Base-by-base conservation (phyloP, 768 basidiomycete genomes). In the Royoungia palumana region DNA sequence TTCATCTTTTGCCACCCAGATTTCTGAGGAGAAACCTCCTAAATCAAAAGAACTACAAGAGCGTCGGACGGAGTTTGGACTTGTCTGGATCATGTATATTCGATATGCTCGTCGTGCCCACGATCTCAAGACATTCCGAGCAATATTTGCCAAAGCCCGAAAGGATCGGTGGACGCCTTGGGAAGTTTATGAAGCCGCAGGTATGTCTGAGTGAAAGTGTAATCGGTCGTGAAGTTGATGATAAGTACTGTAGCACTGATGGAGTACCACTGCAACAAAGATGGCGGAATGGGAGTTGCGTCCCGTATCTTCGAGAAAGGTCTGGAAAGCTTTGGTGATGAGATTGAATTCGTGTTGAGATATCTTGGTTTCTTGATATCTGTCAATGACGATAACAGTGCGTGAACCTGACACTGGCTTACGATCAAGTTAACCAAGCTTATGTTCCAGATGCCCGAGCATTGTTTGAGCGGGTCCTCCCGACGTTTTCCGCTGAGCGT, bases 311-410 rank as follows among this genome's bases (percentile, higher is more conserved):
- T 95, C 63, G 94, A 97, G 68, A 87, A 89, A 56, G 96, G 94
- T 22, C 70, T 96, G 62, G 91, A 94, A 61, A 70, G 75, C 13
- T 96, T 89, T 64, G 80, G 81, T 3, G 83, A 87, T 19, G 87
- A 95, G 52, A 78, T 85, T 35, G 88, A 93, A 42, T 97, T 83
- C 57, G 89, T 95, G 9, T 71, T 91, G 51, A 81, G 87, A 46
- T 96, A 96, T 70, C 82, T 99, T 22, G 84, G 86, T 7, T 99
- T 95, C 77, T 72, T 98, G 58, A 87, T 98, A 57, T 88, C 86
- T 22, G 80, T 96, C 71, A 97, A 97, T 59, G 95, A 98, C 66
- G 87, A 93, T 56, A 91, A 85, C 61, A 99, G 95, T 96, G 64
- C 57, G 89, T 75, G 35, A 45, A 30, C 22, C 43, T 22, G 30